Base-by-base conservation (phyloP, 2,329 filamentous ascomycete species). In the Fusarium sp. region DNA sequence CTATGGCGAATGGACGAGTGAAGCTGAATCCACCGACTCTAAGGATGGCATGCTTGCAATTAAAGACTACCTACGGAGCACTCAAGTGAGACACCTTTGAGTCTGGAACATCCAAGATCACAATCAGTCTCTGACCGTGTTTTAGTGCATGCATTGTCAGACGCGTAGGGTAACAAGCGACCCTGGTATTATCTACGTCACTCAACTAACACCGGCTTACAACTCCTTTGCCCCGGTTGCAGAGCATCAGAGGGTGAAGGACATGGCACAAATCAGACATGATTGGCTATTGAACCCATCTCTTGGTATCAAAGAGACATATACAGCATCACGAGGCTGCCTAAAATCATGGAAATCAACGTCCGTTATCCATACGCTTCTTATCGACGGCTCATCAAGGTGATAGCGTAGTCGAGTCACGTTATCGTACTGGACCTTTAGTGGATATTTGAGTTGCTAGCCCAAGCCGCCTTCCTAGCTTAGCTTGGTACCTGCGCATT, bases 371-470 rank as follows among this genome's bases (percentile, higher is more conserved):
- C n/a, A n/a, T n/a, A 49, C 57, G 59, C 46, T 54, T 64, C 64
- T 67, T 68, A 70, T 70, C 64, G 45, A 59, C 68, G 61, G 63
- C 58, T 70, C 70, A 73, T 73, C 70, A 73, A 63, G 70, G 70
- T 61, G 36, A 57, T 69, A 62, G 51, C 26, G 45, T 12, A 47
- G 53, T 56, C 42, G 54, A 69, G 69, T 73, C 70, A 73, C 70
- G 62, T 70, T 73, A 64, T 70, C 65, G 62, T 45, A 48, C 30
- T 36, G 34, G 34, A 36, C 17, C 34, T 38, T 42, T 48, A 51
- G 66, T 69, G 66, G 66, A 34, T 48, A 56, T 46, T 40, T 53
- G 61, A 52, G 50, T 62, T 64, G 40, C 40, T 58, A 58, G 58
- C 60, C 44, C 58, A 56, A 55, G 60, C 49, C 19, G 44, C 50